Evolutionary conservation across 768 basidiomycete genomes (phyloP).

Genomic region (Piloderma croceum): DNA sequence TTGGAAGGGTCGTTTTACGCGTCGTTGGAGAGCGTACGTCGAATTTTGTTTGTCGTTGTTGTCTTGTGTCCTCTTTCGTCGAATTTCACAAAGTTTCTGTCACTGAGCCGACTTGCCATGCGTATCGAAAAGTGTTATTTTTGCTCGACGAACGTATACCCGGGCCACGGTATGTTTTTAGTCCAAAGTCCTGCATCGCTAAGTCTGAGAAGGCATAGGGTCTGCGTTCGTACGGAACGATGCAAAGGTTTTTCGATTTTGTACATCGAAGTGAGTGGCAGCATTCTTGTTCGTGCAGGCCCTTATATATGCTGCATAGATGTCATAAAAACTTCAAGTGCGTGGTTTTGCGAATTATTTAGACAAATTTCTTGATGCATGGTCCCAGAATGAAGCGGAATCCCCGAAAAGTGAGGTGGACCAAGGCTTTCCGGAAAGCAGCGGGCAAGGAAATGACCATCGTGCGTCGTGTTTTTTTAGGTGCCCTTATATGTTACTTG

Average conservation of each 20-base stretch:
- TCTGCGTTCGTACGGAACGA: slow-evolving; percentile 96
- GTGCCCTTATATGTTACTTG: slow-evolving; percentile 3
- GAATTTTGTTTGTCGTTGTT: no score
- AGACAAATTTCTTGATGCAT: slow-evolving; percentile 4
- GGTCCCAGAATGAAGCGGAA: slow-evolving; percentile 91
- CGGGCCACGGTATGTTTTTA: slow-evolving; percentile 72
- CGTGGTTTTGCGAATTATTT: slow-evolving; percentile 15
- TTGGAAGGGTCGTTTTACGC: no score
- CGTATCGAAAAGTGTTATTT: slow-evolving; percentile 98
- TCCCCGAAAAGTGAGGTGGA: slow-evolving; percentile 98
- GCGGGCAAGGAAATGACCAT: slow-evolving; percentile 99
- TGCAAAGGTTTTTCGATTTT: slow-evolving; percentile 96
- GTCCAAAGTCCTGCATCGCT: neutral
- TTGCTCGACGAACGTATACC: slow-evolving; percentile 94
- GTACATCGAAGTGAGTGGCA: slow-evolving; percentile 81
- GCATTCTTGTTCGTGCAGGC: neutral
- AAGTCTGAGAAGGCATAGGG: slow-evolving; percentile 38
- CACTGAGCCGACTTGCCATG: no score
- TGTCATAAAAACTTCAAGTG: slow-evolving; percentile 99
- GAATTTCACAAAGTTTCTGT: no score
- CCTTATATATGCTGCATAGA: slow-evolving; percentile 35
- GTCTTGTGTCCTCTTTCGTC: no score
- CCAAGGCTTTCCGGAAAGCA: slow-evolving; percentile 97
- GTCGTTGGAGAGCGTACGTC: no score
- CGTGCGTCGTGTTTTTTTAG: slow-evolving; percentile 42